These are phyloP conservation scores for Venturia pyrina DNA, from an alignment of 2,329 filamentous ascomycete species.

Conservation along the genomic window DNA sequence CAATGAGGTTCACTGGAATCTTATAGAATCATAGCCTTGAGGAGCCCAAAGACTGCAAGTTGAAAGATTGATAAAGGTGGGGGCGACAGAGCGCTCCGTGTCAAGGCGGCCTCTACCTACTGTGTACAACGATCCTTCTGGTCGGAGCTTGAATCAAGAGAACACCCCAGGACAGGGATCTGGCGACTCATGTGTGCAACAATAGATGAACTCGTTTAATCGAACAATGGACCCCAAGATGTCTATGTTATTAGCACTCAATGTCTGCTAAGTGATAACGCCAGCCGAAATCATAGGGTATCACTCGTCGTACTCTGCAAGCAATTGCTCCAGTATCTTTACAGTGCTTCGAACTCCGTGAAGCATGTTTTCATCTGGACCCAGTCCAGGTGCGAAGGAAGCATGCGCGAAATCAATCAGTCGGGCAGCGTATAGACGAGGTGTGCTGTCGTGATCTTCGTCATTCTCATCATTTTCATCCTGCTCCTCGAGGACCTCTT, in stretches of 20 bases:
- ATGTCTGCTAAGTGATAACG: background rate
- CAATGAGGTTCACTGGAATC: too few species aligned
- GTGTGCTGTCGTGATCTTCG: slow-evolving; percentile 38
- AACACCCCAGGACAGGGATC: background rate
- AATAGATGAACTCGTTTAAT: background rate
- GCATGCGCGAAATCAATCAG: slow-evolving; percentile 98
- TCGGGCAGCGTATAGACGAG: slow-evolving; percentile 68
- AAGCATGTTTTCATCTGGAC: slow-evolving; percentile 77
- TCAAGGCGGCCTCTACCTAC: background rate
- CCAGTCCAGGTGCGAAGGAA: slow-evolving; percentile 67
- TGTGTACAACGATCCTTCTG: background rate
- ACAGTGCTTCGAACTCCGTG: slow-evolving; percentile 62
- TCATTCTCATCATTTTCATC: slow-evolving; percentile 48
- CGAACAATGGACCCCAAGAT: background rate
- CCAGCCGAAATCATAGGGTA: background rate
- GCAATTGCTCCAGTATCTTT: slow-evolving; percentile 46
- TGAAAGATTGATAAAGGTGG: too few species aligned
- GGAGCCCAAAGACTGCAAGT: too few species aligned
- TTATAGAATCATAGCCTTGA: too few species aligned
- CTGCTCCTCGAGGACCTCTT: slow-evolving; percentile 29
- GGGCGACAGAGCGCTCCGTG: too few species aligned
- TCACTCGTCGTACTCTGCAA: slow-evolving; percentile 2
- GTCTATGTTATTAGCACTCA: background rate
- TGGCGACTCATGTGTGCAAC: background rate
- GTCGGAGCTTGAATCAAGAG: background rate